Conservation (phyloP, 305 asterid species). For the Fraxinus nigra region DNA sequence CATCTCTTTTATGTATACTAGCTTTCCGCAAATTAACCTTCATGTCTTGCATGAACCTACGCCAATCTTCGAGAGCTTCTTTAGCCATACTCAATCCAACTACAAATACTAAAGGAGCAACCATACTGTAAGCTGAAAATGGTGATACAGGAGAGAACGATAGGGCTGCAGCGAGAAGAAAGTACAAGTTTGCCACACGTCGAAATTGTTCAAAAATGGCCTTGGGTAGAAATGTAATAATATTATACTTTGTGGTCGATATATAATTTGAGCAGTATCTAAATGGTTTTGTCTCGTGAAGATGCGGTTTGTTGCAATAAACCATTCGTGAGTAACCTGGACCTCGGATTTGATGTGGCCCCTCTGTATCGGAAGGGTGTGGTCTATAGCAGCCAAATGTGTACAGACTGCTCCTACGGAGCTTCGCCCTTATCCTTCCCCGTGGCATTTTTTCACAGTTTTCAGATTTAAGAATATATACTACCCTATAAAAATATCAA, state of each 20-base stretch:
- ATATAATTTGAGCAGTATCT: slow-evolving; percentile 55
- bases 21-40: slow-evolving; percentile 56
- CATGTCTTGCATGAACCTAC: slow-evolving; percentile 62
- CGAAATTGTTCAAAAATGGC: slow-evolving; percentile 65
- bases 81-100: slow-evolving; percentile 73
- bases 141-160: slow-evolving; percentile 62
- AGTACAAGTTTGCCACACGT: slow-evolving; percentile 68
- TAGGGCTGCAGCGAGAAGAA: slow-evolving; percentile 59
- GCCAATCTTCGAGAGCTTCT: slow-evolving; percentile 71
- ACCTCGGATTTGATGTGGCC: slow-evolving; percentile 35
- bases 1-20: slow-evolving; percentile 43
- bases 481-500: slow-evolving; percentile 14
- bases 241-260: slow-evolving; percentile 62
- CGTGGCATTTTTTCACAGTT: slow-evolving; percentile 39
- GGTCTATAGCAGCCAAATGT: slow-evolving; percentile 54
- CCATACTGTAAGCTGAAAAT: slow-evolving; percentile 51
- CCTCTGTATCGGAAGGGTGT: slow-evolving; percentile 32
- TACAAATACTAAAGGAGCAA: slow-evolving; percentile 60
- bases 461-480: slow-evolving; percentile 23
- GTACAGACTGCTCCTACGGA: slow-evolving; percentile 52
- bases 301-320: slow-evolving; percentile 51
- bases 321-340: slow-evolving; percentile 58
- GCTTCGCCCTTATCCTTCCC: slow-evolving; percentile 55
- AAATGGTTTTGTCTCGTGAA: slow-evolving; percentile 46
- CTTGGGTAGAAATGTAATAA: slow-evolving; percentile 57